Base-by-base conservation (phyloP, 2,329 filamentous ascomycete genomes). In the Fusarium chlamydosporum region DNA sequence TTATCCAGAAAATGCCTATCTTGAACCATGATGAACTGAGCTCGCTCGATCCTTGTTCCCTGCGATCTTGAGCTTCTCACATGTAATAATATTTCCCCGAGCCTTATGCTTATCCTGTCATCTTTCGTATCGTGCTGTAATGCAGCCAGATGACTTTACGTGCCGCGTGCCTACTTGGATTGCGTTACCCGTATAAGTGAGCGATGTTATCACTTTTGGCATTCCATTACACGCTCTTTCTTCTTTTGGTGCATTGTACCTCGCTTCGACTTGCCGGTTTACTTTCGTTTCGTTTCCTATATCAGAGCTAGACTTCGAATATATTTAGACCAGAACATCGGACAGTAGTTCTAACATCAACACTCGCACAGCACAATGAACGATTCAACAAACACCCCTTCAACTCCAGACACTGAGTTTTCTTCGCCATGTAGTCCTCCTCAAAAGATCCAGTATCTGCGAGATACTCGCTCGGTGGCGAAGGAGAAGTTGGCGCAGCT, bases 401-500 rank as follows among this genome's bases (percentile, higher is more conserved):
- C 81, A 27, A 86, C 84, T 18, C 83, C 84, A n/a, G 77, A 82
- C 67, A 85, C 83, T 45, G 83, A 85, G 71, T 81, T 83, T 65
- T 85, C 83, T 50, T 77, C 81, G 23, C 82, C 81, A 42, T 79
- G 75, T 38, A 86, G 82, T 65, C 82, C 82, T 4, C 76, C 78
- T 18, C 76, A 79, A 29, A 80, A 80, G 65, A 72, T 65, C 42
- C 72, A 75, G 18, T 62, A 76, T 13, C 71, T 80, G 10, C 78
- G 78, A 64, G 76, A 82, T 65, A 78, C 78, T 45, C 81, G 84
- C 55, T 70, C 77, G 34, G 74, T 78, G 31, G 82, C 84, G 16
- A 81, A 75, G 68, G 82, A 85, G 70, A 86, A 88, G 70, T 75
- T 89, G 35, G 79, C 81, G 42, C 79, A 80, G 66, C 76, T 90